Base-by-base conservation (phyloP, 2,329 filamentous ascomycete genomes). In the Cadophora gregata region DNA sequence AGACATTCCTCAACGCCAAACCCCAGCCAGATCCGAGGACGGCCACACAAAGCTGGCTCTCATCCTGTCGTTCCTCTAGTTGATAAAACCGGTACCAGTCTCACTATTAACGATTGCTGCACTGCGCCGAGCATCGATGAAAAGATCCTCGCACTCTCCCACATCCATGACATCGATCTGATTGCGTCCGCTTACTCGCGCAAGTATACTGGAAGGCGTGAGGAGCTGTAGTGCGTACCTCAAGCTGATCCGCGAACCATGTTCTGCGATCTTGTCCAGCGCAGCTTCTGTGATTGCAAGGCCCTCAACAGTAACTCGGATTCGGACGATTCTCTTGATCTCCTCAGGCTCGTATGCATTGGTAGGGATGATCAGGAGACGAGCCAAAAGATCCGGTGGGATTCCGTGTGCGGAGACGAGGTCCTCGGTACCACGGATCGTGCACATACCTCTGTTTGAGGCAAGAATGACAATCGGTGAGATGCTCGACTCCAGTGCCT, bases 401-500 rank as follows among this genome's bases (percentile, higher is more conserved):
- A 99, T 90, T 76, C 96, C 96, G 81, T 99, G 96, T 4, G 96
- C 93, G 64, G 93, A 93, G 74, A 91, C 85, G 77, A 96, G 85
- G 78, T 92, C 88, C 74, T 91, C 86, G 65, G 92, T 95, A 77
- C 95, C 95, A 74, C 93, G 92, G 77, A 99, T 96, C 71, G 93
- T 92, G 71, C 93, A 95, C 84, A 94, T 90, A 79, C 96, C 96
- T 75, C 96, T 91, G 83, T 99, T 99, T 50, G 96, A 98, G 67
- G 96, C 96, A 68, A 99, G 90, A 72, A 99, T 96, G 69, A 99
- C 96, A 76, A 99, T 97, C 66, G 96, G 96, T 1, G 95, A 95
- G 76, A 99, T 96, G 72, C 90, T 88, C 64, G 93, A 94, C 84
- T 99, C 96, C 73, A 99, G 86, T n/a, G 96, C 96, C 77, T 94